Percentiles rank a stretch among this genome's conserved stretches.
These are phyloP conservation scores for Epichloe aotearoae DNA, from an alignment of 2,329 filamentous ascomycete species.

Conservation along the genomic window DNA sequence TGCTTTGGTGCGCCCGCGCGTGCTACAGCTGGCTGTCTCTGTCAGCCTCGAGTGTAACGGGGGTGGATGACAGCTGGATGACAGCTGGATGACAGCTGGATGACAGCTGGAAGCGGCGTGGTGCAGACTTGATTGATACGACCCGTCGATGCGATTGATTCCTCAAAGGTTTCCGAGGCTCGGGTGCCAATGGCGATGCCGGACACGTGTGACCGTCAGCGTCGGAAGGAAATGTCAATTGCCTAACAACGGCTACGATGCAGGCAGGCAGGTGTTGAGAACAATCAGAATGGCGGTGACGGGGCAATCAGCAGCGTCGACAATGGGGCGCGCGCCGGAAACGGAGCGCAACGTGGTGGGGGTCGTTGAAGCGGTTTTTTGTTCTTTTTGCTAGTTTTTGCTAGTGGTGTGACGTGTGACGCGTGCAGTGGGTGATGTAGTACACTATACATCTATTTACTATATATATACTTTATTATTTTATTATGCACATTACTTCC, in stretches of 20 bases:
- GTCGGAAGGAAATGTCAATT: background rate
- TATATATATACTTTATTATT: no score
- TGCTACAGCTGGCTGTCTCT: background rate
- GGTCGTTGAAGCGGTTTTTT: no score
- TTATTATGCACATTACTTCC: no score
- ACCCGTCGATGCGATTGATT: no score
- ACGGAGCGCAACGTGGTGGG: background rate
- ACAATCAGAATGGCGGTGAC: background rate
- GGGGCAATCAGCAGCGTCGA: background rate
- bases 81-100: background rate
- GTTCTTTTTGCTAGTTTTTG: no score
- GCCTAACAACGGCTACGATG: background rate
- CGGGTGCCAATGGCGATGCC: background rate
- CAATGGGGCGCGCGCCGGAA: background rate
- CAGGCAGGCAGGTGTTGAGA: background rate
- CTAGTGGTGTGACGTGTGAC: no score
- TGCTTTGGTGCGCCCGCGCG: background rate
- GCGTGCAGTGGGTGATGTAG: no score
- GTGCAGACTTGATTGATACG: background rate
- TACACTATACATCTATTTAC: no score
- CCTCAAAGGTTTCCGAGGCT: background rate
- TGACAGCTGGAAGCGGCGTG: background rate
- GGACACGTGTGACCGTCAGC: conserved; percentile 9
- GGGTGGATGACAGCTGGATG: background rate
- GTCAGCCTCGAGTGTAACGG: background rate